A percentile compares a stretch with the other conserved stretches of the same genome.
Evolutionary conservation across 1,284 basidiomycete species (phyloP).

Genomic region (Leccinum subfulvum): DNA sequence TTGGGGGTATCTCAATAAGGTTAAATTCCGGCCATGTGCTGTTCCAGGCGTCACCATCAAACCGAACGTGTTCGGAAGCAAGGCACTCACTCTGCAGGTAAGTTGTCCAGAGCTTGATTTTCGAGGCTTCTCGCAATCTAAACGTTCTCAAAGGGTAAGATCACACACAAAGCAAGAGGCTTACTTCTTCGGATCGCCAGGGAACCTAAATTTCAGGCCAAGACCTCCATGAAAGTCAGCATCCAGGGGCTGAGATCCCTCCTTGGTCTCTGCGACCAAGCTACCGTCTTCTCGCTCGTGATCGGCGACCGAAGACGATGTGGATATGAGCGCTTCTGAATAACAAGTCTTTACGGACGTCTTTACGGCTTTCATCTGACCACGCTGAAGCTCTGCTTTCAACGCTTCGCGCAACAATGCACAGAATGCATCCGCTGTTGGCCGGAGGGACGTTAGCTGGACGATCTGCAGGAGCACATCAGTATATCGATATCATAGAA

Average conservation of each 20-base stretch:
- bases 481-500: conserved; percentile 2
- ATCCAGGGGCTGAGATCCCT: conserved; percentile 45
- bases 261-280: conserved; percentile 55
- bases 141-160: conserved; percentile 13
- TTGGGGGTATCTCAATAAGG: conserved; percentile 94
- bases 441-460: conserved; percentile 93
- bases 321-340: conserved; percentile 84
- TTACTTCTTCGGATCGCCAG: conserved; percentile 90
- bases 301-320: conserved; percentile 51
- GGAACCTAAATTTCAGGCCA: conserved; percentile 87
- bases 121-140: conserved; percentile 92
- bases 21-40: conserved; percentile 87
- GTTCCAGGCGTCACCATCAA: conserved; percentile 12
- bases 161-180: conserved; percentile 25
- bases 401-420: conserved; percentile 85
- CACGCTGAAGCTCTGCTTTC: conserved; percentile 82
- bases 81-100: conserved; percentile 72
- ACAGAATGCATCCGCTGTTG: conserved; percentile 95
- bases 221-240: conserved; percentile 80
- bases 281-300: conserved; percentile 68
- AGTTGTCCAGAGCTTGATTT: conserved; percentile 94
- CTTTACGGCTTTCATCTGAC: conserved; percentile 93
- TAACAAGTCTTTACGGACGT: conserved; percentile 91
- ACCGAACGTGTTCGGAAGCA: background rate
- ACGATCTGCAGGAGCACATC: conserved; percentile 63